Conservation (phyloP, 73 alveolate species). For the Breviolum minutum region DNA sequence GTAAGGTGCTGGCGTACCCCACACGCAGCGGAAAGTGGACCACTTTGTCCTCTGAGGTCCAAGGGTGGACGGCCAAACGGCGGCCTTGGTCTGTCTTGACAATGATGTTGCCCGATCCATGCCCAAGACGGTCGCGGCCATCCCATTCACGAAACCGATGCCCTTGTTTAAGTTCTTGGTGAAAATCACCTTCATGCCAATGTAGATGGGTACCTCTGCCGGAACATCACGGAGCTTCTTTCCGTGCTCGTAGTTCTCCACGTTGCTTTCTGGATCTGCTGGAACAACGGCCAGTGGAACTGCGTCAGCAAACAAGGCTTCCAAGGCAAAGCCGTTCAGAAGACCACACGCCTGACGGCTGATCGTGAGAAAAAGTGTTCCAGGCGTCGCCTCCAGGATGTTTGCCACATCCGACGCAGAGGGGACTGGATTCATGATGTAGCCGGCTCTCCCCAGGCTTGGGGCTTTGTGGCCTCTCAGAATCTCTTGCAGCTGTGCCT, state of each 20-base stretch:
- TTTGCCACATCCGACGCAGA: background rate
- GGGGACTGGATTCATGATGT: conserved; percentile 61
- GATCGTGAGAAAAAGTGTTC: conserved; percentile 21
- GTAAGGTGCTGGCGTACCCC: conserved; percentile 49
- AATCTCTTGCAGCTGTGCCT: background rate
- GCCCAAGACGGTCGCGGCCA: conserved; percentile 35
- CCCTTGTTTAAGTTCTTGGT: conserved; percentile 45
- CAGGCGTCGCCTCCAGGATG: conserved; percentile 42
- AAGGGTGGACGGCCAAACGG: background rate
- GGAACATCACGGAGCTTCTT: background rate
- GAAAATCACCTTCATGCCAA: background rate
- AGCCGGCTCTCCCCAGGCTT: conserved; percentile 16
- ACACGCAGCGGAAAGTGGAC: conserved; percentile 27
- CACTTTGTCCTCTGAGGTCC: background rate
- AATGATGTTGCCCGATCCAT: background rate
- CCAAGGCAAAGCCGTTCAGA: conserved; percentile 22
- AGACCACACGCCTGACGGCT: conserved; percentile 32
- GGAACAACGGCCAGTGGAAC: conserved; percentile 22
- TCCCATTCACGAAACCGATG: conserved; percentile 74
- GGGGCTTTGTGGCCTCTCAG: conserved; percentile 57
- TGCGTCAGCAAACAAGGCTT: background rate
- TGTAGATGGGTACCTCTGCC: background rate
- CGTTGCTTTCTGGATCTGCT: conserved; percentile 58
- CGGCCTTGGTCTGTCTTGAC: conserved; percentile 9
- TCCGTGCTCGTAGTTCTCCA: background rate